Evolutionary conservation across 2,329 filamentous ascomycete species (phyloP).

Genomic region (Aspergillus brasiliensis): DNA sequence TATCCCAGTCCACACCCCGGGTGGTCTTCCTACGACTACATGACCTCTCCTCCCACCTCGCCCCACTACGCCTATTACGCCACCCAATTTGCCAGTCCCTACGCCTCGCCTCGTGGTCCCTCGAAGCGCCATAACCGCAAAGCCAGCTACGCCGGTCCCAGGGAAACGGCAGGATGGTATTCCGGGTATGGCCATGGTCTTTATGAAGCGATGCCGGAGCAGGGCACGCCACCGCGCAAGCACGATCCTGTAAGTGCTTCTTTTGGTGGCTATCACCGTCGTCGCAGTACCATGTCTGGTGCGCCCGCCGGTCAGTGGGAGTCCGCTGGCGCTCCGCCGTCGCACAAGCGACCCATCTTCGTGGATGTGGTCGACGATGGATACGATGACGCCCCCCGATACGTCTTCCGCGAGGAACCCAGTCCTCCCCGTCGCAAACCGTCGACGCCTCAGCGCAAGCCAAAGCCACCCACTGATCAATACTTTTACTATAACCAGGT

Average conservation of each 20-base stretch:
- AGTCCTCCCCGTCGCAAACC: constrained; percentile 33
- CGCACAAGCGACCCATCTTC: constrained; percentile 57
- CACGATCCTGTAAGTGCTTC: constrained; percentile 70
- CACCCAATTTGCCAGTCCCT: constrained; percentile 55
- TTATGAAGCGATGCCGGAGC: constrained; percentile 50
- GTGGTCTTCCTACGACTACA: constrained; percentile 54
- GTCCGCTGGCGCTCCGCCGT: constrained; percentile 29
- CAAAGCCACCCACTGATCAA: constrained; percentile 51
- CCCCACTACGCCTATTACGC: constrained; percentile 57
- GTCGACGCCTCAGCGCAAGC: constrained; percentile 42
- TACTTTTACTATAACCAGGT: constrained; percentile 57
- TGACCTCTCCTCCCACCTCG: constrained; percentile 52
- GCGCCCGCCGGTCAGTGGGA: constrained; percentile 27
- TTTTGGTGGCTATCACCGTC: constrained; percentile 47
- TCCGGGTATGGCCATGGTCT: constrained; percentile 51
- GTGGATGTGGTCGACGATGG: constrained; percentile 60
- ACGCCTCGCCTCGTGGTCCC: constrained; percentile 46
- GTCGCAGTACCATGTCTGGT: constrained; percentile 53
- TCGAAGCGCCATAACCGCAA: constrained; percentile 58
- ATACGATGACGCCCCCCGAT: constrained; percentile 50
- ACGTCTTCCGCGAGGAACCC: constrained; percentile 49
- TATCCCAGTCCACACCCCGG: constrained; percentile 50
- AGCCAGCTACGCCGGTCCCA: constrained; percentile 56
- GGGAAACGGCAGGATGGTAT: constrained; percentile 44
- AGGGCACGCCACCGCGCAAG: constrained; percentile 56